phyloP scores from a whole-genome alignment of 495 filamentous ascomycete genomes.

The Neurospora sp. region DNA sequence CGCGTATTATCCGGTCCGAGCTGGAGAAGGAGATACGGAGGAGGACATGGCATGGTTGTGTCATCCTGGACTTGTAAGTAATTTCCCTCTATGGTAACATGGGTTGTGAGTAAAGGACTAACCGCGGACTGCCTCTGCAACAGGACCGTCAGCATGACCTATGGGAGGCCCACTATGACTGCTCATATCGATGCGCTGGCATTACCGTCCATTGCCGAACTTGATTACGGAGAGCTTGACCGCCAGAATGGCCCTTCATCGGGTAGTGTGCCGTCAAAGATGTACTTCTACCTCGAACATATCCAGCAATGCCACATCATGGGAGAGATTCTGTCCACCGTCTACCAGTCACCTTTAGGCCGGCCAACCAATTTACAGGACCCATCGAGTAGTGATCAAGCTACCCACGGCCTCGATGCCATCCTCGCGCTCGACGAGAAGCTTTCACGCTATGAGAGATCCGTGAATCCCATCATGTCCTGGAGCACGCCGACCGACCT shows the following conservation, averaged over 20 bases:
- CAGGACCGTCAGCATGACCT: conserved; percentile 41
- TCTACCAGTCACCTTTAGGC: conserved; percentile 32
- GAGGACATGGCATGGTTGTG: conserved; percentile 40
- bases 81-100: neutral
- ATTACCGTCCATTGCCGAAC: conserved; percentile 16
- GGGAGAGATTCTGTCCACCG: conserved; percentile 31
- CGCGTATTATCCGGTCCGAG: conserved; percentile 13
- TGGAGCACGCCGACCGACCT: conserved; percentile 21
- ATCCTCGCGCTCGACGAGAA: conserved; percentile 33
- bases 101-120: neutral
- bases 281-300: conserved; percentile 31
- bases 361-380: conserved; percentile 5
- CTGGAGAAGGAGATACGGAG: conserved; percentile 33
- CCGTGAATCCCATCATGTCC: conserved; percentile 25
- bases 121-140: neutral
- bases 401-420: conserved; percentile 24
- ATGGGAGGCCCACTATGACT: conserved; percentile 37
- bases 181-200: conserved; percentile 25
- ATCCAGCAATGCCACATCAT: conserved; percentile 35
- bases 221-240: conserved; percentile 6
- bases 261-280: conserved; percentile 4
- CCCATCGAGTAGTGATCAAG: conserved; percentile 6
- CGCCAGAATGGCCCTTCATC: neutral
- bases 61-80: conserved; percentile 37
- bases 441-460: conserved; percentile 27